phyloP scores from a whole-genome alignment of 1,284 basidiomycete species.

The Omphalotus olearius region DNA sequence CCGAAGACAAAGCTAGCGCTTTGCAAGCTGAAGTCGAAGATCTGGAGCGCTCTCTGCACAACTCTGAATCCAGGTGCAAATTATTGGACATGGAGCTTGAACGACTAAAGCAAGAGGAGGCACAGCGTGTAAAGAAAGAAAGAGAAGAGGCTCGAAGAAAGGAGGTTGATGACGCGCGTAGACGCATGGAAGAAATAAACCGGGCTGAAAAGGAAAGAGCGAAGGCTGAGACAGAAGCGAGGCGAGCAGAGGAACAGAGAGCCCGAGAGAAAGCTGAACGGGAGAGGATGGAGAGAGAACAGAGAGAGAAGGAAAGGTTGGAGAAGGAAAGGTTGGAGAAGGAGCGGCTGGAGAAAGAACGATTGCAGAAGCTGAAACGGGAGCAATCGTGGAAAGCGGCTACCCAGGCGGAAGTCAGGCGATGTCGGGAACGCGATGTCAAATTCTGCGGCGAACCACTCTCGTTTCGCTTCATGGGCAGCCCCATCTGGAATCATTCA shows the following conservation, averaged over 20 bases:
- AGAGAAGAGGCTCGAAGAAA: not conserved
- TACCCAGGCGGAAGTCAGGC: not conserved
- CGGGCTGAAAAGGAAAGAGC: not conserved
- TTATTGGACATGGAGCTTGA: not conserved
- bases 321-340: not conserved
- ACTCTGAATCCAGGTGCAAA: constrained; percentile 1
- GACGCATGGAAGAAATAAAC: not conserved
- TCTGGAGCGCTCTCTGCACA: not conserved
- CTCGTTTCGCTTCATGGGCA: not conserved
- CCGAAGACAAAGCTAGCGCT: too few species aligned
- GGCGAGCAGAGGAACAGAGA: too few species aligned
- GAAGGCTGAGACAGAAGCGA: not conserved
- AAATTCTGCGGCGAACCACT: not conserved
- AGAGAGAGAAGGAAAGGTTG: not conserved
- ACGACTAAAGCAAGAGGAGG: not conserved
- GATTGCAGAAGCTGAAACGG: not conserved
- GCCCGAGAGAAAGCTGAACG: not conserved
- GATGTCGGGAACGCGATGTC: not conserved
- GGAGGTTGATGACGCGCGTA: too few species aligned
- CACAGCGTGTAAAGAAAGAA: not conserved
- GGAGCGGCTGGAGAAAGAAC: not conserved
- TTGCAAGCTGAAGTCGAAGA: not conserved
- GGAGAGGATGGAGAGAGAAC: not conserved
- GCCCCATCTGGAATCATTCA: not conserved
- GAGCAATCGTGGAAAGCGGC: not conserved